A percentile compares a stretch with the other conserved stretches of the same genome.
These are phyloP conservation scores for Cytospora mali DNA, from an alignment of 2,329 filamentous ascomycete species.

Conservation along the genomic window DNA sequence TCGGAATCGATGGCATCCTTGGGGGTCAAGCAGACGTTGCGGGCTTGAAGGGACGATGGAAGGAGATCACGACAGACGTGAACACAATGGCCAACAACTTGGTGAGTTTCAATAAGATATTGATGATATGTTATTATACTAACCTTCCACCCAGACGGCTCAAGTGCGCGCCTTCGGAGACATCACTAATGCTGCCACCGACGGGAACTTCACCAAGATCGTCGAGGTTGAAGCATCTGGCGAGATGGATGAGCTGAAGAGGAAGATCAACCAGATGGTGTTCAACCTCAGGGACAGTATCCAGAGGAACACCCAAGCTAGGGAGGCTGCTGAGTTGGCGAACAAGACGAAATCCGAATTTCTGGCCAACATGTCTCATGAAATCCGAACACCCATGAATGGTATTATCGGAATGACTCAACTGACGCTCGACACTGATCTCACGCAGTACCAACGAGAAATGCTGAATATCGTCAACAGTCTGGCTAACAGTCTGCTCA, in stretches of 20 bases:
- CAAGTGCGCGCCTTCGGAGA: slow-evolving; percentile 98
- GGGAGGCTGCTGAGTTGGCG: slow-evolving; percentile 92
- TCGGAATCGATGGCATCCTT: slow-evolving; percentile 98
- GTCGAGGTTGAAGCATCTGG: slow-evolving; percentile 97
- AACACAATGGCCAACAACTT: slow-evolving; percentile 83
- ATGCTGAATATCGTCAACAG: slow-evolving; percentile 99
- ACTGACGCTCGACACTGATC: slow-evolving; percentile 89
- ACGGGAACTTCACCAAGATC: slow-evolving; percentile 95
- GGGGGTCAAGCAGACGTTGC: slow-evolving; percentile 94
- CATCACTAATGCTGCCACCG: slow-evolving; percentile 96
- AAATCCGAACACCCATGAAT: slow-evolving; percentile 96
- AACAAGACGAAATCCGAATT: slow-evolving; percentile 99
- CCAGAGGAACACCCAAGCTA: slow-evolving; percentile 91
- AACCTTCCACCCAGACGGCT: slow-evolving; percentile 68
- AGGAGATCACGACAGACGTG: slow-evolving; percentile 95
- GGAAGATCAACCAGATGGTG: slow-evolving; percentile 99
- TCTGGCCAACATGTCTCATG: slow-evolving; percentile 97
- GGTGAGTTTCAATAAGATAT: slow-evolving; percentile 44
- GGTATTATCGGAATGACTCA: slow-evolving; percentile 99
- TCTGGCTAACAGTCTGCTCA: slow-evolving; percentile 90
- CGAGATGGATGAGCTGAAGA: slow-evolving; percentile 98
- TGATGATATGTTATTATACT: slow-evolving; percentile 30
- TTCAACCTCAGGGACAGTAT: slow-evolving; percentile 94
- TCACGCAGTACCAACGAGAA: slow-evolving; percentile 93
- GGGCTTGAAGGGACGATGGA: slow-evolving; percentile 92